These are phyloP conservation scores for Clitoria ternatea DNA, from an alignment of 306 rosid species.

Conservation along the genomic window DNA sequence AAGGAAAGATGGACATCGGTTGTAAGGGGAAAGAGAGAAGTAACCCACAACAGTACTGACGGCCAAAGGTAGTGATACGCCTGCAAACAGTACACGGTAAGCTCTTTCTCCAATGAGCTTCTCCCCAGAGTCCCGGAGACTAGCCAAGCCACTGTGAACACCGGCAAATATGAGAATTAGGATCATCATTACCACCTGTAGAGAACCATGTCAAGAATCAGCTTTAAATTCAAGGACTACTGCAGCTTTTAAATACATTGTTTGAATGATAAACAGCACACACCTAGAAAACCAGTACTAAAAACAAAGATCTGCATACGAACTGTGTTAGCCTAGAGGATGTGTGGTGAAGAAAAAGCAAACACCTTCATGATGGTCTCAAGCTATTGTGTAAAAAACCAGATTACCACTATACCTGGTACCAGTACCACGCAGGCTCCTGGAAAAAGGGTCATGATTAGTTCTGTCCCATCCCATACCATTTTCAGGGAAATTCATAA, in stretches of 20 bases:
- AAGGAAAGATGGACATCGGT: not conserved
- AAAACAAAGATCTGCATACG: not conserved
- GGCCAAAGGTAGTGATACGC: slow-evolving; percentile 82
- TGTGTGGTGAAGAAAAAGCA: not conserved
- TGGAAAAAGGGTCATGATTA: not conserved
- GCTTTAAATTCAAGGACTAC: not conserved
- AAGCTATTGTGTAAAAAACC: not conserved
- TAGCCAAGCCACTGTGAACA: slow-evolving; percentile 92
- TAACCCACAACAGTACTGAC: slow-evolving; percentile 81
- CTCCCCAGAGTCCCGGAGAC: slow-evolving; percentile 78
- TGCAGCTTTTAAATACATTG: not conserved
- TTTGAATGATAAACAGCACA: not conserved
- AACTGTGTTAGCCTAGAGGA: not conserved
- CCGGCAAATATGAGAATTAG: slow-evolving; percentile 64
- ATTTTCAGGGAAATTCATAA: not conserved
- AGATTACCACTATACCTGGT: not conserved
- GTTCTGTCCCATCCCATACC: not conserved
- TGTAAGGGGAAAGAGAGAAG: not conserved
- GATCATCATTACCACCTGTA: slow-evolving; percentile 82
- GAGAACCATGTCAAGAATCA: slow-evolving; percentile 22
- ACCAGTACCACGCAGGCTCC: not conserved
- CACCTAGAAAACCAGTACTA: not conserved
- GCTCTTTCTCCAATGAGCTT: slow-evolving; percentile 85
- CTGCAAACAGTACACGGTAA: slow-evolving; percentile 93
- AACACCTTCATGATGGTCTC: not conserved